Evolutionary conservation across 2,329 filamentous ascomycete genomes (phyloP), one percentile per base, ranked within the genome.

Genomic region (Chaetomium olivaceum): DNA sequence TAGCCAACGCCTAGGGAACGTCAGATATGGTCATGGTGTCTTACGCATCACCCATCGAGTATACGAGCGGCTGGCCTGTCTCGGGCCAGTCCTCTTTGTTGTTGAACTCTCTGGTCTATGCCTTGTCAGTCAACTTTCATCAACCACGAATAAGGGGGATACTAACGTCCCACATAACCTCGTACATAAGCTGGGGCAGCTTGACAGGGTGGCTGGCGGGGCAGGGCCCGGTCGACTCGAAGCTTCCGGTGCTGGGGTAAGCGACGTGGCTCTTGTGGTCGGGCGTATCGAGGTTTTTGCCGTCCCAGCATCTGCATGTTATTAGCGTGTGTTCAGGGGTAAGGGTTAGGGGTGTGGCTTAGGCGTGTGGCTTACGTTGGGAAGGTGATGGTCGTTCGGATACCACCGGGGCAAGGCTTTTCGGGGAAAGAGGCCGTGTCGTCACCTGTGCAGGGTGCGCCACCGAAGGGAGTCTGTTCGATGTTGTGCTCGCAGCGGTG

Each of bases 271-370:
- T 70, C 58, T 73, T 78, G 72, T 79, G 82, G 71, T 85, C 79
- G 1, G 77, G 67, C 16, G 77, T 77, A 71, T 86, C 83, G 60
- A 82, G 67, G 67, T 84, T 79, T 50, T 77, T 77, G 50, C 85
- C 85, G 66, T 87, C 79, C 84, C 85, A 87, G 77, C 84, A 87
- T 43, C 56, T 58, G 23, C 7, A 25, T 27, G 23, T 23, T 5
- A 1, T 23, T 39, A 12, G 31, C 19, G 7, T 31, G 12, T 29
- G 51, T 14, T 12, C 16, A 27, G 48, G 11, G 23, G 9, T 16
- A 21, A 14, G 21, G 12, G 1, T 3, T 6, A 9, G 6, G 33
- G 33, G 33, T 1, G 9, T 11, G 33, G 33, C 31, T 31, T 31
- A 31, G 27, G 27, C 3, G 31, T 5, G n/a, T 3, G 4, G 36